Evolutionary conservation across 2,329 filamentous ascomycete genomes (phyloP).

Genomic region (Fusarium pseudonygamai): DNA sequence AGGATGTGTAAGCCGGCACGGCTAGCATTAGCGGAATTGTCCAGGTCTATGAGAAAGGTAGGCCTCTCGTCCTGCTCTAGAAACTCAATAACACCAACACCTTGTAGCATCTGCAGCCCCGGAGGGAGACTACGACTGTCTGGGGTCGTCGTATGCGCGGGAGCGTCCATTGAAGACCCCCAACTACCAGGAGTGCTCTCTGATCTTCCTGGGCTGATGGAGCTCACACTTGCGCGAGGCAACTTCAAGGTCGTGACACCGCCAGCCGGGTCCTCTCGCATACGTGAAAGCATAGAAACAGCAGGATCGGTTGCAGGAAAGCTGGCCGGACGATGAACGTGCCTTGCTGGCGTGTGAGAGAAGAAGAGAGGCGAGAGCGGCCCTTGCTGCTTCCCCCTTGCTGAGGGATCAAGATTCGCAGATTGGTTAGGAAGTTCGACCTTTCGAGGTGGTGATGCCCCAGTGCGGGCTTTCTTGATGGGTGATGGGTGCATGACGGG

Average conservation of each 20-base stretch:
- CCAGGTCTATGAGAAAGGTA: conserved; percentile 78
- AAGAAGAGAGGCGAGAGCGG: conserved; percentile 64
- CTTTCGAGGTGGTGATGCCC: conserved; percentile 56
- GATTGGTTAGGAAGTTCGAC: conserved; percentile 53
- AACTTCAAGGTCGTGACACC: conserved; percentile 64
- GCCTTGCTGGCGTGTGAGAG: conserved; percentile 54
- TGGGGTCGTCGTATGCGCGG: conserved; percentile 60
- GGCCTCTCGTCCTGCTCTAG: conserved; percentile 81
- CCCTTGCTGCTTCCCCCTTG: conserved; percentile 46
- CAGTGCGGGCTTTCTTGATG: conserved; percentile 59
- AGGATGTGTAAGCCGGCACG: conserved; percentile 67
- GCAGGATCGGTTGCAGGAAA: conserved; percentile 54
- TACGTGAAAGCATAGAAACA: conserved; percentile 58
- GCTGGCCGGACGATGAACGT: conserved; percentile 50
- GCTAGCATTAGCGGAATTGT: conserved; percentile 63
- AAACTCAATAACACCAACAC: conserved; percentile 75
- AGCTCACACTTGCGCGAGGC: conserved; percentile 62
- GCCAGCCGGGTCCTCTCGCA: conserved; percentile 55
- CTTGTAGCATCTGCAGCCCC: conserved; percentile 66
- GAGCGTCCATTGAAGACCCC: conserved; percentile 63
- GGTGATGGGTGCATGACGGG: conserved; percentile 48
- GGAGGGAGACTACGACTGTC: conserved; percentile 60
- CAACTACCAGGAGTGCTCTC: conserved; percentile 63
- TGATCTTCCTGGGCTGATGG: conserved; percentile 58
- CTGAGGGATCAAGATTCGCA: conserved; percentile 36